Evolutionary conservation across 352 stramenopile genomes (phyloP).

Genomic region (Phytophthora europaea): DNA sequence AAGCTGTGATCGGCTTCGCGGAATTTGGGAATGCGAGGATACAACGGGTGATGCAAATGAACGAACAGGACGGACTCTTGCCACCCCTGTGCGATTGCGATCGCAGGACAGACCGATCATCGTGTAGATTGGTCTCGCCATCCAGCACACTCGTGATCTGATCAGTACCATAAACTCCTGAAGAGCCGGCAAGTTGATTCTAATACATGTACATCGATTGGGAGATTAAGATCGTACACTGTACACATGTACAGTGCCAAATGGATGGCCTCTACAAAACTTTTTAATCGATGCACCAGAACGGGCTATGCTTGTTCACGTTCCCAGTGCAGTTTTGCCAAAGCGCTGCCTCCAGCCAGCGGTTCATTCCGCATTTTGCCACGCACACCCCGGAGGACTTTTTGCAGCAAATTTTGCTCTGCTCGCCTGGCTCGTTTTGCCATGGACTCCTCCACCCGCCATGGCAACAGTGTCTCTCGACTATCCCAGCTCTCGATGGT

Average conservation of each 20-base stretch:
- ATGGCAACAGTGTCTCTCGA: conserved; percentile 19
- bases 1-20: not conserved
- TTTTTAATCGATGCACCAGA: not conserved
- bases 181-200: not conserved
- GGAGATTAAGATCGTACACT: not conserved
- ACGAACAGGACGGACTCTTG: not conserved
- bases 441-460: conserved; percentile 15
- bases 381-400: not conserved
- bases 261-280: not conserved
- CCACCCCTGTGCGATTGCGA: not conserved
- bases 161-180: not conserved
- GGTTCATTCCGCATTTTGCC: conserved; percentile 26
- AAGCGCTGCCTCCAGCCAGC: not conserved
- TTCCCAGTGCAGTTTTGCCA: not conserved
- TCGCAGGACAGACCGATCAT: not conserved
- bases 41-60: not conserved
- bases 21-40: not conserved
- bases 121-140: not conserved
- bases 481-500: conserved; percentile 24
- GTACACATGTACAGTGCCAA: not conserved
- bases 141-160: not conserved
- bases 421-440: not conserved
- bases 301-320: not conserved
- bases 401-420: not conserved
- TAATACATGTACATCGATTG: not conserved